Percentiles rank a stretch among this genome's conserved stretches.
phyloP scores from a whole-genome alignment of 1,284 basidiomycete genomes.

The Pseudozyma thailandica region DNA sequence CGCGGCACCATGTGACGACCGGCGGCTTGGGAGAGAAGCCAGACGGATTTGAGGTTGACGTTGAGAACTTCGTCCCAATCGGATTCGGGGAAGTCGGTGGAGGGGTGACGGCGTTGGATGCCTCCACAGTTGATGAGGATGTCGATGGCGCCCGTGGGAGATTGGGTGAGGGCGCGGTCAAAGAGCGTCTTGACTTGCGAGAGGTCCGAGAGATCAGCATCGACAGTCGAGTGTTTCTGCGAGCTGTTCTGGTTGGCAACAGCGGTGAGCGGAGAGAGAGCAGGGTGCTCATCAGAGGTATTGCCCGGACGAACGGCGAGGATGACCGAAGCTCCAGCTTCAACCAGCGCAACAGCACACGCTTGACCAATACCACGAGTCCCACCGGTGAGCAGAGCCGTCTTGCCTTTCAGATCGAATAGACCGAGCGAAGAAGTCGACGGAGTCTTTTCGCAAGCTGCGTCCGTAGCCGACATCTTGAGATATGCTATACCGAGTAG shows the following conservation, averaged over 20 bases:
- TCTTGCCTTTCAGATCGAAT: constrained; percentile 54
- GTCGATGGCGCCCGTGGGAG: constrained; percentile 76
- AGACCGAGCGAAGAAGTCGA: constrained; percentile 28
- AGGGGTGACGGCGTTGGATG: constrained; percentile 74
- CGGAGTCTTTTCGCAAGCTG: constrained; percentile 43
- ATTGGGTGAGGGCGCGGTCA: constrained; percentile 73
- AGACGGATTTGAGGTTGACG: constrained; percentile 61
- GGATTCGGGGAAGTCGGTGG: constrained; percentile 80
- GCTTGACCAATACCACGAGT: constrained; percentile 62
- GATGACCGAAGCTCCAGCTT: constrained; percentile 80
- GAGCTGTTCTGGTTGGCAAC: constrained; percentile 69
- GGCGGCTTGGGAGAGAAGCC: constrained; percentile 53
- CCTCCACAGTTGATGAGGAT: constrained; percentile 94
- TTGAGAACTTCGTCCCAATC: constrained; percentile 81
- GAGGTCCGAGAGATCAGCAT: constrained; percentile 80
- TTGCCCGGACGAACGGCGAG: constrained; percentile 71
- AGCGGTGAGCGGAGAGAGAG: constrained; percentile 13
- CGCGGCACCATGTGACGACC: constrained; percentile 57
- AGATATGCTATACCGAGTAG: not conserved
- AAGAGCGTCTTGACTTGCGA: constrained; percentile 77
- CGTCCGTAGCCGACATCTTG: constrained; percentile 28
- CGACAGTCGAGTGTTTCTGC: constrained; percentile 72
- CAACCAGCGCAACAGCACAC: constrained; percentile 71
- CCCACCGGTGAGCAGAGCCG: constrained; percentile 53
- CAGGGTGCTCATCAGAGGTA: constrained; percentile 17